Evolutionary conservation across 2,329 filamentous ascomycete genomes (phyloP).

Genomic region (Colletotrichum theobromicola): DNA sequence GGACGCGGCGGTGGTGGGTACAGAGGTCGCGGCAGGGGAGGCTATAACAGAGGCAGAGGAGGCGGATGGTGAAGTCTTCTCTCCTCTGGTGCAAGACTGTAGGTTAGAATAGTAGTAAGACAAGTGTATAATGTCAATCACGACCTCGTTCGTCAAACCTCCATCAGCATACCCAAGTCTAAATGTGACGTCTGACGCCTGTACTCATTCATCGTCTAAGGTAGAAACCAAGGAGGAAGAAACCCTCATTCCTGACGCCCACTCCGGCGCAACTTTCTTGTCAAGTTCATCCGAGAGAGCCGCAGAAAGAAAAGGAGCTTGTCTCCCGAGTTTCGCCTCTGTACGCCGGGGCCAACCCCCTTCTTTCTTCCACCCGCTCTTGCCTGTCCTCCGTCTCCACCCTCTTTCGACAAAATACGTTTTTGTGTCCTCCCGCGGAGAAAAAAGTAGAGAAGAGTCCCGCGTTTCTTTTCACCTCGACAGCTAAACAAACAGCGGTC

Average conservation of each 20-base stretch:
- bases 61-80: not conserved
- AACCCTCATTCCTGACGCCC: not conserved
- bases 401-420: not conserved
- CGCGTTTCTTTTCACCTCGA: not conserved
- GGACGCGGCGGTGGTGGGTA: conserved; percentile 14
- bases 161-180: conserved; percentile 11
- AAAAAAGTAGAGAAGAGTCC: not conserved
- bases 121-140: not conserved
- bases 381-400: conserved; percentile 21
- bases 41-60: conserved; percentile 18
- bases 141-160: not conserved
- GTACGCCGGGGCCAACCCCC: conserved; percentile 5
- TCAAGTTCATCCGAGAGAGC: not conserved
- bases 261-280: not conserved
- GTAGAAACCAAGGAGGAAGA: conserved; percentile 8
- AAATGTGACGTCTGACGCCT: conserved; percentile 8
- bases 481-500: not conserved
- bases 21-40: conserved; percentile 15
- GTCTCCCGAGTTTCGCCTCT: conserved; percentile 9
- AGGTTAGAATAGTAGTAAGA: not conserved
- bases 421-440: not conserved
- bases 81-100: not conserved
- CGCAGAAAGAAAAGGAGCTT: conserved; percentile 8
- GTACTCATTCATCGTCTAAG: conserved; percentile 24
- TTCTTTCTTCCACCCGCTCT: not conserved